Base-by-base conservation (phyloP, 2,329 filamentous ascomycete genomes). In the Seiridium unicorne region DNA sequence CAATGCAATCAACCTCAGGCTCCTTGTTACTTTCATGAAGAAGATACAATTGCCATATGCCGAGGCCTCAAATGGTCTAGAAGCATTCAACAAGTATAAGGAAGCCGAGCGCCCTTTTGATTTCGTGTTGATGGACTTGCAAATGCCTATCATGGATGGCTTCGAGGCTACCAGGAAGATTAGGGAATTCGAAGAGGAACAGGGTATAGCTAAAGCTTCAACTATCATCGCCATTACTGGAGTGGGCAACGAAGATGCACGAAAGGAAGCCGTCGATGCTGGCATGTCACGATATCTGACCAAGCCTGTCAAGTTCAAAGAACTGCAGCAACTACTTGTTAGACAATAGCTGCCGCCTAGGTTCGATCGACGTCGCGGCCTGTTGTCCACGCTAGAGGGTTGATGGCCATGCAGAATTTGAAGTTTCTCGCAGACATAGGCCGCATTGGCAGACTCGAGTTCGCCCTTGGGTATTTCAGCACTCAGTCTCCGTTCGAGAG, bases 21-120 rank as follows among this genome's bases (percentile, higher is more conserved):
- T 99, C 8, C 81, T 99, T 42, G 94, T 97, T 71, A 93, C 93
- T 1, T 96, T 99, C 71, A 94, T 98, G 81, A 97, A 97, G 77
- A 84, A 93, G 54, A 82, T 98, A 54, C 97, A 96, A 71, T 94
- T 99, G 6, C 87, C 94, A 38, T 98, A 94, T 92, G 90, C 95
- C 74, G 96, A 92, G 13, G 95, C 95, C 44, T 92, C 96, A 82
- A 97, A 98, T 73, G 95, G 95, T 31, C 87, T 89, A 64, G 94
- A 97, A 65, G 95, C 95, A 2, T 93, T 98, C 36, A 89, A 85
- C 62, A 97, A 97, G 76, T 99, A 94, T 93, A 88, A 91, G 58
- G 84, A 84, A 3, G 95, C 95, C 38, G 94, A 95, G 0, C 4
- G 6, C 1, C 35, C 44, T 18, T 98, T 97, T 71, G 95, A 99